These are phyloP conservation scores for Kluyveromyces dobzhanskii DNA, from an alignment of 805 yeast species.

Conservation along the genomic window DNA sequence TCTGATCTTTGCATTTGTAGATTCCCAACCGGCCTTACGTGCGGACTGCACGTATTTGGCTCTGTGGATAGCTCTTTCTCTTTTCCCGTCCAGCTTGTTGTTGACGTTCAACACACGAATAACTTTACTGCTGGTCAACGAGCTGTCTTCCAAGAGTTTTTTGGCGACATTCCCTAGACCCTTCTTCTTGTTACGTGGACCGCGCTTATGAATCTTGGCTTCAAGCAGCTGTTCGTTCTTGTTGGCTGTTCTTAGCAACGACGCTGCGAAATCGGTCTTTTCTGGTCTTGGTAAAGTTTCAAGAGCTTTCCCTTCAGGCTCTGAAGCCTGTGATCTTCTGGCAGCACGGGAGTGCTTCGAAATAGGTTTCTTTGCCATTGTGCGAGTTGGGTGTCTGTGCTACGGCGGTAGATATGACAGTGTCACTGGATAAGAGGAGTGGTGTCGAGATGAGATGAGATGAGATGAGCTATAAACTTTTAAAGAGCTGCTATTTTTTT, in stretches of 20 bases:
- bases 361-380: conserved; percentile 30
- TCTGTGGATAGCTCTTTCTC: conserved; percentile 54
- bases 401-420: no score
- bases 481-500: not conserved
- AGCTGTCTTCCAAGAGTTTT: conserved; percentile 14
- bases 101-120: conserved; percentile 44
- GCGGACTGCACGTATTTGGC: conserved; percentile 53
- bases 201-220: conserved; percentile 42
- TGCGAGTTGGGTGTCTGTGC: no score
- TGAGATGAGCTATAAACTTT: not conserved
- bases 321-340: conserved; percentile 49
- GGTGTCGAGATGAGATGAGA: conserved; percentile 1
- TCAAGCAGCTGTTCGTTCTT: conserved; percentile 57
- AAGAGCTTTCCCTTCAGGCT: conserved; percentile 42
- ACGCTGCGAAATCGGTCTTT: conserved; percentile 49
- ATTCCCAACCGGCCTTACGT: conserved; percentile 69
- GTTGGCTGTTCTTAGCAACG: conserved; percentile 58
- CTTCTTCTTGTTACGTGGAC: conserved; percentile 6
- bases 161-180: conserved; percentile 21
- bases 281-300: conserved; percentile 49
- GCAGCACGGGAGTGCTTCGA: conserved; percentile 74
- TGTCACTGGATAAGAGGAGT: no score
- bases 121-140: conserved; percentile 27
- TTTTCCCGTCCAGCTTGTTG: conserved; percentile 52
- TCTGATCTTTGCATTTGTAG: conserved; percentile 45